Evolutionary conservation across 1,284 basidiomycete species (phyloP), one percentile per base, ranked within the genome.

Genomic region (Testicularia cyperi): DNA sequence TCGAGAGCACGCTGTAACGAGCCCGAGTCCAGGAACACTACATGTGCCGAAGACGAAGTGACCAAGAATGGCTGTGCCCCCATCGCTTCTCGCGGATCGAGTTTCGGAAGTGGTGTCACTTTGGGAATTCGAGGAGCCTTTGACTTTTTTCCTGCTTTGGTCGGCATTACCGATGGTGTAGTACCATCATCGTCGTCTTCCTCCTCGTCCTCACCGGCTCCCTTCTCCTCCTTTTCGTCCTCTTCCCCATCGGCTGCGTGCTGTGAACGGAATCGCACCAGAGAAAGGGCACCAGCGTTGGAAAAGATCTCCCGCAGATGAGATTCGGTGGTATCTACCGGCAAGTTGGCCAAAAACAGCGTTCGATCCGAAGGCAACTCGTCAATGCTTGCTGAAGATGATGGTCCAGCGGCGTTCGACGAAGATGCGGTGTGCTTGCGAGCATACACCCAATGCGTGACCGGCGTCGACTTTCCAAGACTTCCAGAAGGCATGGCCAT

Each of bases 341-440:
- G 72, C 30, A 75, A 25, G 36, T 75, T 75, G 7, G 67, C 72
- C 12, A 73, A 25, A 27, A 75, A 75, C 16, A 75, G 42, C 19
- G 74, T 75, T 7, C 74, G 42, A 4, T 26, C 68, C 55, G 28
- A 30, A 18, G 35, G 69, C 61, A 43, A 15, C 4, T 34, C 24
- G 2, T 13, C 37, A 2, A n/a, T 37, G 9, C 38, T 46, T 6
- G 23, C 19, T 2, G 34, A 26, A 15, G 37, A 40, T 6, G 56
- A 53, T 4, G 30, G 38, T 1, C 45, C 44, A 4, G 45, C 41
- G 5, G 33, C 31, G 12, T 16, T 9, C 2, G 31, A 34, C 3
- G 35, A 31, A 13, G 42, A 16, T 6, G 38, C 12, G 0, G 33
- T 38, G 13, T 61, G 57, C 35, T 46, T 49, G 4, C 57, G 45